phyloP scores from a whole-genome alignment of 2,329 filamentous ascomycete species.

The Cadophora luteo-olivacea region DNA sequence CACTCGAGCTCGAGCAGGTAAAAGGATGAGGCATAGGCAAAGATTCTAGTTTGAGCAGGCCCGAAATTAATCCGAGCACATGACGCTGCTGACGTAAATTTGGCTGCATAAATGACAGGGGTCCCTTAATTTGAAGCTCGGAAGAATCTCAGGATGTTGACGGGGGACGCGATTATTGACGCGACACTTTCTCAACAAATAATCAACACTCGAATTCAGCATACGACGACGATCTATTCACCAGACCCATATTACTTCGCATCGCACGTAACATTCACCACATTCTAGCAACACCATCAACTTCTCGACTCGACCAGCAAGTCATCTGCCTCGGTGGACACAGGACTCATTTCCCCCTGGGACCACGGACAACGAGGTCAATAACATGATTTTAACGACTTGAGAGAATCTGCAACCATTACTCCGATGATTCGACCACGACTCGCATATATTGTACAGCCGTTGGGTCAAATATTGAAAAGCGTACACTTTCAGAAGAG shows the following conservation, averaged over 20 bases:
- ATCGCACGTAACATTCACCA: not conserved
- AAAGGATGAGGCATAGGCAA: too few relatives aligned
- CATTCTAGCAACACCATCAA: not conserved
- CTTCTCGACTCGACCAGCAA: conserved; percentile 7
- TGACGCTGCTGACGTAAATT: conserved; percentile 12
- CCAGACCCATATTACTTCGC: not conserved
- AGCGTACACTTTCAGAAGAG: conserved; percentile 15
- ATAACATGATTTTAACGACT: conserved; percentile 13
- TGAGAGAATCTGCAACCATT: not conserved
- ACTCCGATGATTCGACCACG: conserved; percentile 24
- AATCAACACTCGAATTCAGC: not conserved
- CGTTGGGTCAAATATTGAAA: conserved; percentile 17
- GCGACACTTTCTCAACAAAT: conserved; percentile 19
- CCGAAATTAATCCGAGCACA: conserved; percentile 9
- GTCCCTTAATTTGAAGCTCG: conserved; percentile 18
- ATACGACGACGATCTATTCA: not conserved
- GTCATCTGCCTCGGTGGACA: not conserved
- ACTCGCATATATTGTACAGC: conserved; percentile 10
- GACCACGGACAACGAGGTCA: conserved; percentile 13
- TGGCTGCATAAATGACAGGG: conserved; percentile 21
- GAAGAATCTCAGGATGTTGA: conserved; percentile 25
- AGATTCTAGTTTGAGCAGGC: not conserved
- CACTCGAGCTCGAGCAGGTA: too few relatives aligned
- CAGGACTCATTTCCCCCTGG: conserved; percentile 13
- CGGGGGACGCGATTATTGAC: conserved; percentile 23